Conservation (phyloP, 2,329 filamentous ascomycete genomes). For the Cordyceps militaris region DNA sequence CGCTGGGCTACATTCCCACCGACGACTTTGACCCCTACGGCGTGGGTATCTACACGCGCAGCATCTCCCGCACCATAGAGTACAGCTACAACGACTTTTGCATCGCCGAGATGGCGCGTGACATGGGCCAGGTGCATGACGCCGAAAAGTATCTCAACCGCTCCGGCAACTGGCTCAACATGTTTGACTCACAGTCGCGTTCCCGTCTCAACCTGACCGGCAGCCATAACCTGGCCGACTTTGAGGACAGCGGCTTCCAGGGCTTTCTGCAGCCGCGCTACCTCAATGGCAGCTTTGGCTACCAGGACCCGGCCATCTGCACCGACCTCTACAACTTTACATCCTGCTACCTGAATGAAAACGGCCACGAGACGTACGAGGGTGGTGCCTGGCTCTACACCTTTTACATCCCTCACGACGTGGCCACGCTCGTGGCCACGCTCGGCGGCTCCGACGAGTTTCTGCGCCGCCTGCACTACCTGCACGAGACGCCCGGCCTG, state of each 20-base stretch:
- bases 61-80: slow-evolving; percentile 67
- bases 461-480: slow-evolving; percentile 51
- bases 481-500: slow-evolving; percentile 55
- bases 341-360: slow-evolving; percentile 24
- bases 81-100: slow-evolving; percentile 77
- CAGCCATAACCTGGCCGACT: slow-evolving; percentile 24
- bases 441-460: slow-evolving; percentile 56
- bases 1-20: slow-evolving; percentile 62
- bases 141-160: slow-evolving; percentile 53
- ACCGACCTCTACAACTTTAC: slow-evolving; percentile 39
- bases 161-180: slow-evolving; percentile 61
- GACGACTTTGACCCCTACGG: slow-evolving; percentile 59
- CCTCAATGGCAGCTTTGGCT: slow-evolving; percentile 58
- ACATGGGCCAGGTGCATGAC: slow-evolving; percentile 46
- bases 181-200: slow-evolving; percentile 42
- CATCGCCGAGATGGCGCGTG: slow-evolving; percentile 55
- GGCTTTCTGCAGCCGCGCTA: slow-evolving; percentile 66
- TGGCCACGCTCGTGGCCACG: slow-evolving; percentile 37
- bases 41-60: slow-evolving; percentile 59
- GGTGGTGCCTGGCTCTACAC: slow-evolving; percentile 66
- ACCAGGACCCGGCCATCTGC: slow-evolving; percentile 50
- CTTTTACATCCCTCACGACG: slow-evolving; percentile 48
- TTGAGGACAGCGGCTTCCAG: slow-evolving; percentile 42
- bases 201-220: slow-evolving; percentile 31
- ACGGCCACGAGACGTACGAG: slow-evolving; percentile 52